Conservation (phyloP, 1,139 yeast genomes). For the Wickerhamiella pararugosa region DNA sequence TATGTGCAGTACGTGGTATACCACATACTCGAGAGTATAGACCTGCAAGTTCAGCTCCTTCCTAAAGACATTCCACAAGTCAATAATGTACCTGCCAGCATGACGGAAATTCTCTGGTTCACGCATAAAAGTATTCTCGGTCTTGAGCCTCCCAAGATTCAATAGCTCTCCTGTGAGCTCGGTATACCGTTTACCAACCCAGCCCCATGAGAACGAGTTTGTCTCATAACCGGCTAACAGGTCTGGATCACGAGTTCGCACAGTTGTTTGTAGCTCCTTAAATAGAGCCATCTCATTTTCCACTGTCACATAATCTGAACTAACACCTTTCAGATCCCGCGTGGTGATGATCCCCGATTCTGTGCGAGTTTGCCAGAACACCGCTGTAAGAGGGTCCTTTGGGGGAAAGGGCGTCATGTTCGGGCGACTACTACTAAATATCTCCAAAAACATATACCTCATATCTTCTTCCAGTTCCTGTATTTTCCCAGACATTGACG, state of each 20-base stretch:
- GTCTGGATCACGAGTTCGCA: slow-evolving; percentile 67
- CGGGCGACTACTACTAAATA: neutral
- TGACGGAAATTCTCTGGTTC: slow-evolving; percentile 38
- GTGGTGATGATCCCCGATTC: slow-evolving; percentile 10
- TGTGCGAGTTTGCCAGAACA: neutral
- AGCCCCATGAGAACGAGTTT: slow-evolving; percentile 80
- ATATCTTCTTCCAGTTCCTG: neutral
- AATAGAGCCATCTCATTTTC: slow-evolving; percentile 43
- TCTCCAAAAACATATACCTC: slow-evolving; percentile 2
- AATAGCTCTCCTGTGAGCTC: slow-evolving; percentile 17
- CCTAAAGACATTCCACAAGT: slow-evolving; percentile 68
- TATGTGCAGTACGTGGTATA: slow-evolving; percentile 49
- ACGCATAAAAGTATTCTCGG: slow-evolving; percentile 58
- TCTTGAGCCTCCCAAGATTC: slow-evolving; percentile 31
- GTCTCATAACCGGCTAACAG: slow-evolving; percentile 76
- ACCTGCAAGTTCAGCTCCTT: slow-evolving; percentile 46
- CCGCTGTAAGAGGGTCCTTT: slow-evolving; percentile 17
- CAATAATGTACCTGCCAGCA: slow-evolving; percentile 72
- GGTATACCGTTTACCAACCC: slow-evolving; percentile 49
- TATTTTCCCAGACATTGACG: too few relatives aligned
- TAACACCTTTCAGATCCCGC: neutral
- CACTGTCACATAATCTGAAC: slow-evolving; percentile 18
- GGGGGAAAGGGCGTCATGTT: slow-evolving; percentile 11
- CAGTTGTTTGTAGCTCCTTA: slow-evolving; percentile 37
- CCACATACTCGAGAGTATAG: slow-evolving; percentile 66